Percentiles rank a stretch among this genome's conserved stretches.
These are phyloP conservation scores for Phyllachora maydis DNA, from an alignment of 2,329 filamentous ascomycete species.

Conservation along the genomic window DNA sequence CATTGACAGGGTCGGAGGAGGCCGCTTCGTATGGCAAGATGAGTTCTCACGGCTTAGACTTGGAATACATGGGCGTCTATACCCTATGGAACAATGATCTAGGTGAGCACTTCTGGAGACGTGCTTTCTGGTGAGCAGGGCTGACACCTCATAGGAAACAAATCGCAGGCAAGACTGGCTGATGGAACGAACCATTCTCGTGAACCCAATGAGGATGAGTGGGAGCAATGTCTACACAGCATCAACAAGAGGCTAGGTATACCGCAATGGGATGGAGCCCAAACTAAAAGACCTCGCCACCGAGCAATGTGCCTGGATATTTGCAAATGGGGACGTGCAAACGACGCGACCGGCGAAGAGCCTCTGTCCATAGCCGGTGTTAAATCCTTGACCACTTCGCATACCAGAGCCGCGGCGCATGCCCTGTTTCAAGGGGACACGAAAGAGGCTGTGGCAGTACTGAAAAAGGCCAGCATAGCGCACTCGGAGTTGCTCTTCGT, in stretches of 20 bases:
- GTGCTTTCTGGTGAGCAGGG: conserved; percentile 4
- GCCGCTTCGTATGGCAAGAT: conserved; percentile 49
- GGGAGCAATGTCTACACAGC: conserved; percentile 39
- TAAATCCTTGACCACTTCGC: conserved; percentile 28
- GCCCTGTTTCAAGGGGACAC: conserved; percentile 55
- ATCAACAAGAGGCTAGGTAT: conserved; percentile 34
- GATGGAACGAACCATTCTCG: conserved; percentile 18
- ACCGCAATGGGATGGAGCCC: conserved; percentile 34
- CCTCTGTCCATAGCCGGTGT: conserved; percentile 17
- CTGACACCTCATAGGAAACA: conserved; percentile 17
- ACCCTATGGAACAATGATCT: conserved; percentile 53
- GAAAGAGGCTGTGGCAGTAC: conserved; percentile 45
- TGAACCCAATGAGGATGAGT: conserved; percentile 28
- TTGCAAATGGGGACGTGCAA: conserved; percentile 47
- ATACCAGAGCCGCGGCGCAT: conserved; percentile 58
- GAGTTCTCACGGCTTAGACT: conserved; percentile 44
- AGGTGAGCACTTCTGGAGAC: conserved; percentile 18
- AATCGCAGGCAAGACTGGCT: conserved; percentile 23
- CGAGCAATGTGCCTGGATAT: conserved; percentile 57
- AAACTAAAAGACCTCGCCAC: conserved; percentile 46
- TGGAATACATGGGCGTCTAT: conserved; percentile 56
- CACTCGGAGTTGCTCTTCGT: conserved; percentile 48
- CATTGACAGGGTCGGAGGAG: conserved; percentile 32
- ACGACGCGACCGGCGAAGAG: conserved; percentile 19
- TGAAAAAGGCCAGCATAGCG: conserved; percentile 43